These are phyloP conservation scores for Chaetomium olivaceum DNA, from an alignment of 2,329 filamentous ascomycete genomes.

Conservation along the genomic window DNA sequence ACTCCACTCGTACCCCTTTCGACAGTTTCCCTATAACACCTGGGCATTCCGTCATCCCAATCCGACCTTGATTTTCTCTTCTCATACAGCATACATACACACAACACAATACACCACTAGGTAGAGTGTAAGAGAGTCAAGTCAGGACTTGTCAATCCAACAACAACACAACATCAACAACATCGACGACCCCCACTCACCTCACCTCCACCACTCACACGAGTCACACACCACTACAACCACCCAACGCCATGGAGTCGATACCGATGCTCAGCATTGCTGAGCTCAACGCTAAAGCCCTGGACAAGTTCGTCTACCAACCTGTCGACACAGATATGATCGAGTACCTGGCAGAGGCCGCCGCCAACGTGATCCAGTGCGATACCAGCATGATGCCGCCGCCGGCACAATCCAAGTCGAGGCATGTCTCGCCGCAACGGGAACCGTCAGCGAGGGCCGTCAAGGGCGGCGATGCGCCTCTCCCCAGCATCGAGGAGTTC, in stretches of 20 bases:
- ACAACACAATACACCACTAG: not conserved
- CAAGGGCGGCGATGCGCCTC: slow-evolving; percentile 50
- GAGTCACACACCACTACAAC: slow-evolving; percentile 33
- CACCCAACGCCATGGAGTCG: slow-evolving; percentile 47
- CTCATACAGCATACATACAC: slow-evolving; percentile 7
- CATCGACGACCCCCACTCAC: not conserved
- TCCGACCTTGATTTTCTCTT: slow-evolving; percentile 12
- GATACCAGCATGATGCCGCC: slow-evolving; percentile 61
- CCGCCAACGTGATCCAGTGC: slow-evolving; percentile 77
- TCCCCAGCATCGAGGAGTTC: slow-evolving; percentile 86
- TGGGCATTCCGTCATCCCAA: slow-evolving; percentile 19
- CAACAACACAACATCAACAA: not conserved
- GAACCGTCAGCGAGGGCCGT: slow-evolving; percentile 50
- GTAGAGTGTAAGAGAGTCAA: slow-evolving; percentile 16
- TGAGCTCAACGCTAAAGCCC: slow-evolving; percentile 69
- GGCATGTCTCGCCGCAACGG: slow-evolving; percentile 33
- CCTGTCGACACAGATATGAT: slow-evolving; percentile 78
- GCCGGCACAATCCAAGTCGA: slow-evolving; percentile 42
- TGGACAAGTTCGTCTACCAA: slow-evolving; percentile 78
- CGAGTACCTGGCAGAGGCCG: slow-evolving; percentile 70
- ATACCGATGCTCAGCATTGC: slow-evolving; percentile 48
- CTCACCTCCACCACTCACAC: not conserved
- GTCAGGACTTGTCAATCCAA: slow-evolving; percentile 26
- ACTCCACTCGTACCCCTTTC: slow-evolving; percentile 1
- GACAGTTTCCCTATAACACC: slow-evolving; percentile 21